These are phyloP conservation scores for Diutina catenulata DNA, from an alignment of 1,139 yeast species.

Conservation along the genomic window DNA sequence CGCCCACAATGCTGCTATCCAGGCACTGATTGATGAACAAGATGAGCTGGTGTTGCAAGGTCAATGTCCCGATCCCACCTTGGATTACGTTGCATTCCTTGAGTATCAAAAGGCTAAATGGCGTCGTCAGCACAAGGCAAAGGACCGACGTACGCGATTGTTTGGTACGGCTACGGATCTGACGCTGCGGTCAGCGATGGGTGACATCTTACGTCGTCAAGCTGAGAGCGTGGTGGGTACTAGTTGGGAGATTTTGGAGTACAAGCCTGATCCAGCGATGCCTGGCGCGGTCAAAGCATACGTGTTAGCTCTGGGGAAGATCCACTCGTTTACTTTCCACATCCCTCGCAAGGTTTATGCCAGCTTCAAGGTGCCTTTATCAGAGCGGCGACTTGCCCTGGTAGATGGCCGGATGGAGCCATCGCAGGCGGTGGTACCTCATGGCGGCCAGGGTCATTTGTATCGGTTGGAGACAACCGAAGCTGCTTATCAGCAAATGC, in stretches of 20 bases:
- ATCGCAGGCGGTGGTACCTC: conserved; percentile 55
- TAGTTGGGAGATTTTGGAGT: conserved; percentile 79
- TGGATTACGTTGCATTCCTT: conserved; percentile 69
- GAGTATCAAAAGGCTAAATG: conserved; percentile 76
- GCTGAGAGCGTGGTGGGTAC: conserved; percentile 69
- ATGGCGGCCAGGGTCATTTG: conserved; percentile 46
- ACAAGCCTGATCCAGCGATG: conserved; percentile 40
- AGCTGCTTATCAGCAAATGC: conserved; percentile 42
- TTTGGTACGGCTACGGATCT: conserved; percentile 58
- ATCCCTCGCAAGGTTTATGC: conserved; percentile 67
- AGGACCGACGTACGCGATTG: conserved; percentile 59
- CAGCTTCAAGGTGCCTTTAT: conserved; percentile 42
- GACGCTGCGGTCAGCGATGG: conserved; percentile 41
- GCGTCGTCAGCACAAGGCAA: conserved; percentile 60
- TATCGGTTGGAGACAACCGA: conserved; percentile 66
- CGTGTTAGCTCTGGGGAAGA: conserved; percentile 56
- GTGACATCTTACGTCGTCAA: conserved; percentile 60
- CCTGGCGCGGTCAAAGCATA: conserved; percentile 73
- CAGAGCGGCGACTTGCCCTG: conserved; percentile 30
- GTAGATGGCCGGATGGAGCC: conserved; percentile 48
- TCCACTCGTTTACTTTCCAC: conserved; percentile 63
- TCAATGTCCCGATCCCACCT: conserved; percentile 59
- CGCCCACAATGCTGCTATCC: conserved; percentile 11
- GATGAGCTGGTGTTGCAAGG: conserved; percentile 29
- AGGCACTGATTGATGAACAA: not conserved